phyloP scores from a whole-genome alignment of 164 flowering plant species.

The Aristolochia fimbriata region DNA sequence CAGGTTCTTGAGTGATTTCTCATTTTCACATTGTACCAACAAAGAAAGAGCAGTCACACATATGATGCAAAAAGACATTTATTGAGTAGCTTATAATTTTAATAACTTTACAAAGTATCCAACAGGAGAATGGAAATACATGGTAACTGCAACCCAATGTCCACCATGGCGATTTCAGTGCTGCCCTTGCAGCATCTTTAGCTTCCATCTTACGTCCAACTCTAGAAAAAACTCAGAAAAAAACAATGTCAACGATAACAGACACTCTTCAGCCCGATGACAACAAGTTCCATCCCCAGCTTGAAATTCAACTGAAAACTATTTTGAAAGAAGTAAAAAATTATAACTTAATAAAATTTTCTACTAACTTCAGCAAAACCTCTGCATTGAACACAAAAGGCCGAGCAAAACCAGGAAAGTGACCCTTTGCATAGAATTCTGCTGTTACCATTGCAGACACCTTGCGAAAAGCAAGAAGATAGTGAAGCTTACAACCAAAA shows the following conservation, averaged over 20 bases:
- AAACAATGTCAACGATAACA: no score
- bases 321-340: background rate
- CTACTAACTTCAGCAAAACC: constrained; percentile 68
- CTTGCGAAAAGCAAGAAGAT: constrained; percentile 26
- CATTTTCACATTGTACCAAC: no score
- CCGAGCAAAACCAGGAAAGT: constrained; percentile 95
- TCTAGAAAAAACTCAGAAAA: constrained; percentile 23
- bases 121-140: constrained; percentile 21
- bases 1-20: no score
- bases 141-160: constrained; percentile 81
- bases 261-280: no score
- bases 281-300: background rate
- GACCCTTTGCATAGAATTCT: constrained; percentile 81
- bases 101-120: background rate
- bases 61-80: no score
- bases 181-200: constrained; percentile 88
- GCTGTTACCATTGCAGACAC: constrained; percentile 88
- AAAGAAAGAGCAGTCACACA: no score
- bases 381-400: constrained; percentile 87
- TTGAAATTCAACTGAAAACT: background rate
- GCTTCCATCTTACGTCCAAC: constrained; percentile 78
- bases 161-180: constrained; percentile 96
- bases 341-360: constrained; percentile 4
- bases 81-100: no score
- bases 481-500: background rate